phyloP scores from a whole-genome alignment of 768 basidiomycete species.

The Pholiota conissans region DNA sequence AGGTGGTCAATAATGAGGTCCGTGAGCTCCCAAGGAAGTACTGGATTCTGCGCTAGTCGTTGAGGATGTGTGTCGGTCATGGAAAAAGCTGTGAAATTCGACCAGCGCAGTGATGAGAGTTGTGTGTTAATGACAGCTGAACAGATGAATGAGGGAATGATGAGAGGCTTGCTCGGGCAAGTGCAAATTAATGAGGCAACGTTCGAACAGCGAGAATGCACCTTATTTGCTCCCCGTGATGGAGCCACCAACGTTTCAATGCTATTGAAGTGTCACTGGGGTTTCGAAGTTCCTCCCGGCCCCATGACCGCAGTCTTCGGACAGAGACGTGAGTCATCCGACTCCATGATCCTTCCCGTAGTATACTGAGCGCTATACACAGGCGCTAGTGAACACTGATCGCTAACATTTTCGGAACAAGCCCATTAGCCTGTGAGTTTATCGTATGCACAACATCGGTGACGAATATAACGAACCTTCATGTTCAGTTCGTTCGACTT shows the following conservation, averaged over 20 bases:
- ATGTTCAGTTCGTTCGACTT: no score
- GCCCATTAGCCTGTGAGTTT: no score
- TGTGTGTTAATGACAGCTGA: neutral
- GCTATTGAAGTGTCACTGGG: neutral
- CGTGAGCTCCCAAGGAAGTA: constrained; percentile 30
- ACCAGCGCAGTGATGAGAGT: neutral
- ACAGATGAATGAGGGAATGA: neutral
- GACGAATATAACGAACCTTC: no score
- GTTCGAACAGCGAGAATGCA: neutral
- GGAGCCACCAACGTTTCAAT: neutral
- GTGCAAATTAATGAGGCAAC: neutral
- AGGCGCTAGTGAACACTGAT: neutral
- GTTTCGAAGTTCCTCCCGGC: constrained; percentile 4
- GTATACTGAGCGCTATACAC: neutral
- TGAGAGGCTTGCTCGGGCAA: neutral
- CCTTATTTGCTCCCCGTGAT: neutral
- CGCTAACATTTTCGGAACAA: neutral
- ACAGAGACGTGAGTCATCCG: neutral
- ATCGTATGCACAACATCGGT: no score
- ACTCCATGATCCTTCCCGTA: neutral
- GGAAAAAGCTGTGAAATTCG: neutral
- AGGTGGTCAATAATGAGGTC: constrained; percentile 35
- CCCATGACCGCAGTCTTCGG: neutral
- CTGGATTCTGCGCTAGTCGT: constrained; percentile 7
- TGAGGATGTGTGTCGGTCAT: neutral